phyloP scores from a whole-genome alignment of 1,284 basidiomycete species.

The Tylopilus orsonianus region DNA sequence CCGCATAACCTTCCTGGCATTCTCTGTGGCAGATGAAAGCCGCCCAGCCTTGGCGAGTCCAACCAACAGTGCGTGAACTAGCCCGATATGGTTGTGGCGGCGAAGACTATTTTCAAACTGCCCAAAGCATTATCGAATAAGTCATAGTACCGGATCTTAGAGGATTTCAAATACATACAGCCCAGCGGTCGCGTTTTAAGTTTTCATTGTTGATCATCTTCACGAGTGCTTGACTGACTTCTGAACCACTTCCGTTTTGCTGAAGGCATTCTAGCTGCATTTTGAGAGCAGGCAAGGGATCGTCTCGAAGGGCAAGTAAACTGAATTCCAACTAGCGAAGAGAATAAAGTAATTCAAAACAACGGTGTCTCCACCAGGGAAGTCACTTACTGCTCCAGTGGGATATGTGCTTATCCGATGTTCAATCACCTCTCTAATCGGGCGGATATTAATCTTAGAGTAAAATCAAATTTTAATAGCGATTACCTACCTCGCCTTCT shows the following conservation, averaged over 20 bases:
- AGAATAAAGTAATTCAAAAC: constrained; percentile 10
- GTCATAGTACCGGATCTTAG: background rate
- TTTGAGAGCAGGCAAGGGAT: constrained; percentile 70
- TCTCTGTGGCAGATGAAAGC: constrained; percentile 48
- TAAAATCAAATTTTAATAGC: background rate
- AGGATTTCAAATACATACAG: constrained; percentile 49
- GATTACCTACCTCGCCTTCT: constrained; percentile 61
- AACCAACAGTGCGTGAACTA: constrained; percentile 68
- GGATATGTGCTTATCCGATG: constrained; percentile 86
- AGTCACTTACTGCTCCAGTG: constrained; percentile 65
- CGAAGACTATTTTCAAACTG: constrained; percentile 83
- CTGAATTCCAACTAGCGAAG: constrained; percentile 80
- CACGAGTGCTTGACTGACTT: constrained; percentile 54
- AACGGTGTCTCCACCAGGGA: constrained; percentile 4
- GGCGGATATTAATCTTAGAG: constrained; percentile 12
- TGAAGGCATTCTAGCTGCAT: constrained; percentile 51
- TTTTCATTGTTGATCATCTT: constrained; percentile 77
- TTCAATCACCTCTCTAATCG: constrained; percentile 75
- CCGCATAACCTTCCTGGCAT: constrained; percentile 37
- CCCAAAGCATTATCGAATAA: constrained; percentile 3
- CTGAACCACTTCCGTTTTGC: constrained; percentile 43
- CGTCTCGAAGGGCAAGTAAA: constrained; percentile 80
- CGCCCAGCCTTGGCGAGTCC: constrained; percentile 67
- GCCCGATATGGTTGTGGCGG: constrained; percentile 79
- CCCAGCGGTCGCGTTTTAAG: constrained; percentile 77